phyloP scores from a whole-genome alignment of 1,284 basidiomycete genomes.

The Trichosporon inkin region DNA sequence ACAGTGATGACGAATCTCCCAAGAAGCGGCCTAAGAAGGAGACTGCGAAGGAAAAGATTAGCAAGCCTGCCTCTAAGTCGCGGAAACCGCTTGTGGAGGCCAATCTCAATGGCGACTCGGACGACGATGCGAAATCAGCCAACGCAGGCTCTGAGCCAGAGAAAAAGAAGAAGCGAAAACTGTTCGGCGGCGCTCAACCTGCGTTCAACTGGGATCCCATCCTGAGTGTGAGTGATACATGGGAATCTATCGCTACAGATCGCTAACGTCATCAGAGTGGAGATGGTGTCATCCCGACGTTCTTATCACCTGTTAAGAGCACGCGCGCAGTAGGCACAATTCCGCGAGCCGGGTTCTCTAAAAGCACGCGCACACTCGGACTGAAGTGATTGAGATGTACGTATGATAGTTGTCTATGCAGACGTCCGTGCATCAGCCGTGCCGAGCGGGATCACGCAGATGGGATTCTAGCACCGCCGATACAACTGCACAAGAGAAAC shows the following conservation, averaged over 20 bases:
- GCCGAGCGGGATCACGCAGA: not conserved
- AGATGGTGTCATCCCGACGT: conserved; percentile 45
- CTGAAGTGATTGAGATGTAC: not conserved
- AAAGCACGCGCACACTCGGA: conserved; percentile 9
- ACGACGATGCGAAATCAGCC: conserved; percentile 1
- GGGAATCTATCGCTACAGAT: not conserved
- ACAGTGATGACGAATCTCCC: conserved; percentile 25
- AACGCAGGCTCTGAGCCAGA: conserved; percentile 3
- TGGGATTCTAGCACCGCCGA: not conserved
- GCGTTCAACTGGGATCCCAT: conserved; percentile 45
- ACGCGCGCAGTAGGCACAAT: conserved; percentile 23
- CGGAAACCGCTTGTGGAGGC: conserved; percentile 4
- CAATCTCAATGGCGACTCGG: not conserved
- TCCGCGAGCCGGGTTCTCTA: conserved; percentile 35
- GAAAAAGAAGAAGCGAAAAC: conserved; percentile 47
- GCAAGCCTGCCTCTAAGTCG: not conserved
- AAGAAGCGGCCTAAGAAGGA: conserved; percentile 34
- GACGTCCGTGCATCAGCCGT: not conserved
- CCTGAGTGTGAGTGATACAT: conserved; percentile 34
- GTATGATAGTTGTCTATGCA: not conserved
- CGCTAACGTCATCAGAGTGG: conserved; percentile 33
- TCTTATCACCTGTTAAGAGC: conserved; percentile 34
- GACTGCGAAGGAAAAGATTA: conserved; percentile 5
- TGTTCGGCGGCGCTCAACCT: conserved; percentile 29
- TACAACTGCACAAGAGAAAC: not conserved